A percentile compares a stretch with the other conserved stretches of the same genome.
Conservation (phyloP, 129 eudicot species). For the Chrysanthemum lavandulifolium region DNA sequence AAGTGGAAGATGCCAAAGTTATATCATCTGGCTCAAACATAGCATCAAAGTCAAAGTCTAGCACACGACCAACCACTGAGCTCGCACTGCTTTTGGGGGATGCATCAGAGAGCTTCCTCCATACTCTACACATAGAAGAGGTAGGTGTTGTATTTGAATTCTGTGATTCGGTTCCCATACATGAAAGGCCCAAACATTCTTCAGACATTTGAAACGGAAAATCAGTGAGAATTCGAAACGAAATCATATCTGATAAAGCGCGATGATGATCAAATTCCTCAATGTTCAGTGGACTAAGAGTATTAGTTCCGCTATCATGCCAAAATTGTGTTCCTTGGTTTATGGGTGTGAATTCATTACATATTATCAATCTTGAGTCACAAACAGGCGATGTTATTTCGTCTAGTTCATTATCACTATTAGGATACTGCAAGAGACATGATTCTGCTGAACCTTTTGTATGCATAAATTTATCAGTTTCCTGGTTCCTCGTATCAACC, state of each 20-base stretch:
- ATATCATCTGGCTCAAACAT: slow-evolving; percentile 30
- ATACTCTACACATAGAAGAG: slow-evolving; percentile 15
- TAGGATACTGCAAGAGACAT: slow-evolving; percentile 15
- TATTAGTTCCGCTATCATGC: slow-evolving; percentile 20
- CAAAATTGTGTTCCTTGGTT: slow-evolving; percentile 10
- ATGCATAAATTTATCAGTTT: slow-evolving; percentile 13
- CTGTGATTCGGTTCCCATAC: slow-evolving; percentile 32
- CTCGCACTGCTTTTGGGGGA: slow-evolving; percentile 38
- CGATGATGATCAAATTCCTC: slow-evolving; percentile 35
- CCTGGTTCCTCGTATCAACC: slow-evolving; percentile 6
- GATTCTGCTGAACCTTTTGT: slow-evolving; percentile 27
- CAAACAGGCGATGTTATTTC: slow-evolving; percentile 17
- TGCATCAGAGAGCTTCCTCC: slow-evolving; percentile 31
- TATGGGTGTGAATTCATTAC: slow-evolving; percentile 10
- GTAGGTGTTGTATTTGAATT: slow-evolving; percentile 5
- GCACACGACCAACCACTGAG: slow-evolving; percentile 40
- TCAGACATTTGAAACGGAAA: slow-evolving; percentile 25
- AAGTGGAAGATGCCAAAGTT: slow-evolving; percentile 14
- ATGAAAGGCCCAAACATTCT: slow-evolving; percentile 24
- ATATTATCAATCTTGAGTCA: slow-evolving; percentile 18
- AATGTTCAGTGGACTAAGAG: not conserved
- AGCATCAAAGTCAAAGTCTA: slow-evolving; percentile 48
- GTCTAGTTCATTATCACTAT: slow-evolving; percentile 14
- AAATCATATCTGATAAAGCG: slow-evolving; percentile 37
- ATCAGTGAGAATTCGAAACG: slow-evolving; percentile 24